Evolutionary conservation across 306 rosid genomes (phyloP).

Genomic region (Rosa lucieae): DNA sequence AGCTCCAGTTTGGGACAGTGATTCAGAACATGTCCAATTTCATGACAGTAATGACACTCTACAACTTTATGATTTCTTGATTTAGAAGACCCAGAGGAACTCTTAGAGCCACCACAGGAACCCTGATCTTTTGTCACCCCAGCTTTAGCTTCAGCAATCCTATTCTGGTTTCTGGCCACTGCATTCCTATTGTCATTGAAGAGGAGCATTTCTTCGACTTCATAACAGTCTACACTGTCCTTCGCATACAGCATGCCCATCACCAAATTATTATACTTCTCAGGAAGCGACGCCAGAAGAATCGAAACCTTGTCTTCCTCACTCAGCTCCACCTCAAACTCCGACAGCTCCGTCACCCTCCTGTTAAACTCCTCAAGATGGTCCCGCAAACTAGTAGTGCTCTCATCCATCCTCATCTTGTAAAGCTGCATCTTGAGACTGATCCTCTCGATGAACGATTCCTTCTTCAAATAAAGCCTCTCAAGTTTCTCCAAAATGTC

Average conservation of each 20-base stretch:
- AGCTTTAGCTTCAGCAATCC: background rate
- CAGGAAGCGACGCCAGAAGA: conserved; percentile 2
- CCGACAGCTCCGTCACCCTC: background rate
- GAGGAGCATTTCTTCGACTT: conserved; percentile 1
- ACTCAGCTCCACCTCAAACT: background rate
- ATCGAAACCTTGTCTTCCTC: conserved; percentile 7
- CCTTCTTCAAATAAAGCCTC: conserved; percentile 2
- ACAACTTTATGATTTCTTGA: background rate
- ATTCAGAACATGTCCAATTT: background rate
- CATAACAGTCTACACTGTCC: background rate
- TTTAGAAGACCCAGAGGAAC: background rate
- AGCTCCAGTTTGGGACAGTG: background rate
- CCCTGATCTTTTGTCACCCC: background rate
- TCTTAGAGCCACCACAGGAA: background rate
- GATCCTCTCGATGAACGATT: background rate
- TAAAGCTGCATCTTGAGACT: background rate
- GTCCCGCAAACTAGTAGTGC: background rate
- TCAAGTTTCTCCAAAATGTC: conserved; percentile 1
- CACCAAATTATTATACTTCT: conserved; percentile 1
- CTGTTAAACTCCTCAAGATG: background rate
- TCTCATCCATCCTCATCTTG: background rate
- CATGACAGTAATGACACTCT: background rate
- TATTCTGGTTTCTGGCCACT: background rate
- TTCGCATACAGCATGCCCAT: background rate
- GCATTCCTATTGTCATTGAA: conserved; percentile 4